A percentile compares a stretch with the other conserved stretches of the same genome.
Conservation (phyloP, 2,329 filamentous ascomycete species). For the Thyridium curvatum region DNA sequence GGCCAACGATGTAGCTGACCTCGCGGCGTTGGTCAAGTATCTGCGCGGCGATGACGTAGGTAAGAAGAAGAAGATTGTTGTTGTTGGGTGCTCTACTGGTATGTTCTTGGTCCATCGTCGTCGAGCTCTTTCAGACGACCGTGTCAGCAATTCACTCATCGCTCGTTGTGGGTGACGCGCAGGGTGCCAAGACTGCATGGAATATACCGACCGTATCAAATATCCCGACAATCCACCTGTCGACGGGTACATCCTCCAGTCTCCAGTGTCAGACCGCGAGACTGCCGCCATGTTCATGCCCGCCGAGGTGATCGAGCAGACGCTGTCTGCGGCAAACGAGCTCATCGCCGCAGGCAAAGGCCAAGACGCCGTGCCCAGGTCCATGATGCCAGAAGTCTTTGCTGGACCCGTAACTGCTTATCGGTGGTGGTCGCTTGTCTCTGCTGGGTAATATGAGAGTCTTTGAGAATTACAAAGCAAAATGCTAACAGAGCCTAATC, state of each 20-base stretch:
- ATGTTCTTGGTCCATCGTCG: background rate
- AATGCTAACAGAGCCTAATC: background rate
- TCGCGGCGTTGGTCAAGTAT: constrained; percentile 46
- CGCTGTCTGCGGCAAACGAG: constrained; percentile 40
- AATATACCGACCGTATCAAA: constrained; percentile 40
- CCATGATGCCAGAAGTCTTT: constrained; percentile 32
- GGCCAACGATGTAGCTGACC: constrained; percentile 45
- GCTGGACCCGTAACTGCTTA: constrained; percentile 44
- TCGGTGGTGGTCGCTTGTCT: constrained; percentile 43
- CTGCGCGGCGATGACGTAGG: constrained; percentile 36
- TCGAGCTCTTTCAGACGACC: too few relatives aligned
- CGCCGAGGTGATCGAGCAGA: constrained; percentile 34
- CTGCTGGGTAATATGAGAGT: constrained; percentile 43
- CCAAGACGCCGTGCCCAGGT: constrained; percentile 45
- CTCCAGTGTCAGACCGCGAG: constrained; percentile 73
- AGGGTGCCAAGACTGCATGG: constrained; percentile 45
- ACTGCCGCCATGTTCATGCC: constrained; percentile 41
- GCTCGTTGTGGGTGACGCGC: too few relatives aligned
- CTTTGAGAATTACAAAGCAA: too few relatives aligned
- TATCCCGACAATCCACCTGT: constrained; percentile 43
- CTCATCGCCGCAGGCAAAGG: constrained; percentile 49
- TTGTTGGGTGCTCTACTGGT: constrained; percentile 29
- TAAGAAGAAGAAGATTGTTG: constrained; percentile 42
- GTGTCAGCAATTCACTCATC: too few relatives aligned
- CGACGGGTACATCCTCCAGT: constrained; percentile 75